These are phyloP conservation scores for Chalciporus pseudorubinellus DNA, from an alignment of 768 basidiomycete species.

Conservation along the genomic window DNA sequence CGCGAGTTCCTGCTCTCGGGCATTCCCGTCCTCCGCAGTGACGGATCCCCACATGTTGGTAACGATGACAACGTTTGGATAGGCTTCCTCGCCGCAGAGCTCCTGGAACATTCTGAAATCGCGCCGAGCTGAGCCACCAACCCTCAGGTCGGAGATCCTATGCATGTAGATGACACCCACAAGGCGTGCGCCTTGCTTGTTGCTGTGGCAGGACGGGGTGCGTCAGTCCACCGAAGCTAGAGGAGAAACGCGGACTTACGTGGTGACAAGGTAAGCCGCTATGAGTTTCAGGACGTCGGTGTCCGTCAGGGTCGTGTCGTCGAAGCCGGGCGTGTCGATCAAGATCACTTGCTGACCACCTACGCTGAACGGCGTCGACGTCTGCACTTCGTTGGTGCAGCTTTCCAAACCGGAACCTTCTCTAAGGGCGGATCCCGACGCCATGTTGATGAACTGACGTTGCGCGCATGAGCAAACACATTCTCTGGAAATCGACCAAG, in stretches of 20 bases:
- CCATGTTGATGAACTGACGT: conserved; percentile 37
- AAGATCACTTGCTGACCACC: conserved; percentile 41
- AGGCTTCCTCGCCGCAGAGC: conserved; percentile 51
- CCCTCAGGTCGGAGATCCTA: conserved; percentile 47
- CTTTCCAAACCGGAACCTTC: conserved; percentile 36
- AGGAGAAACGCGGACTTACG: conserved; percentile 17
- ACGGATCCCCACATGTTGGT: conserved; percentile 55
- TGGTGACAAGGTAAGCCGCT: conserved; percentile 36
- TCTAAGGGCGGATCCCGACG: conserved; percentile 32
- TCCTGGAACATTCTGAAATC: conserved; percentile 52
- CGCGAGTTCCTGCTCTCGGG: conserved; percentile 46
- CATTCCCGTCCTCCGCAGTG: conserved; percentile 33
- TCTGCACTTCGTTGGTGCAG: conserved; percentile 35
- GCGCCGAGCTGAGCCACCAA: conserved; percentile 46
- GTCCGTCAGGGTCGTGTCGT: conserved; percentile 51
- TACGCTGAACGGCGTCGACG: conserved; percentile 23
- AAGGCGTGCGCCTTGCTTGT: conserved; percentile 37
- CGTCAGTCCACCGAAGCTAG: conserved; percentile 8
- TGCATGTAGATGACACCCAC: conserved; percentile 54
- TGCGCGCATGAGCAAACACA: conserved; percentile 2
- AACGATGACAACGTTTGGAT: conserved; percentile 48
- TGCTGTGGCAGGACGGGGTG: conserved; percentile 18
- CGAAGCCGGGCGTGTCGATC: conserved; percentile 64
- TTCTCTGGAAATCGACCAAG: background rate
- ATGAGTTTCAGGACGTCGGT: conserved; percentile 52